Conservation (phyloP, 2,329 filamentous ascomycete species). For the Exophiala sideris region DNA sequence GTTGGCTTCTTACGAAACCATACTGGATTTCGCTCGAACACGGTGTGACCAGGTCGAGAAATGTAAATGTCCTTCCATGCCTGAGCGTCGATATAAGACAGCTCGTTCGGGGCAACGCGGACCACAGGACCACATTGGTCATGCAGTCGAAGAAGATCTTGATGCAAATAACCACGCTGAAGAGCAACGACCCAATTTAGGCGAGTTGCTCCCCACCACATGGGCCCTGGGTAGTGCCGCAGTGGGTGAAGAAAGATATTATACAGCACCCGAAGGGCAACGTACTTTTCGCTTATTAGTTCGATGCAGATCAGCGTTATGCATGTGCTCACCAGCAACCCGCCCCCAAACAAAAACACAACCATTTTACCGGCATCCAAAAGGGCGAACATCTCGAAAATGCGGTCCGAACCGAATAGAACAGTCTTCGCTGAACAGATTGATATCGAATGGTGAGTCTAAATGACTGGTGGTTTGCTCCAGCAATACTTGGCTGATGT, state of each 20-base stretch:
- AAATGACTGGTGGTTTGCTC: no score
- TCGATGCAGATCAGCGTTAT: no score
- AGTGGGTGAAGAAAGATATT: constrained; percentile 29
- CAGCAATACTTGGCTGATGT: no score
- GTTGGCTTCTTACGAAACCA: constrained; percentile 4
- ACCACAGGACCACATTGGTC: constrained; percentile 31
- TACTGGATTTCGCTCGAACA: background rate
- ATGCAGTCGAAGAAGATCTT: constrained; percentile 32
- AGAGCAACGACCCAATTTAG: constrained; percentile 20
- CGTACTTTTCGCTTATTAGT: no score
- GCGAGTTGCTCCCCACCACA: constrained; percentile 34
- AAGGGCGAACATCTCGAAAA: no score
- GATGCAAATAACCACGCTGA: constrained; percentile 37
- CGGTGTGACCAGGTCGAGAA: background rate
- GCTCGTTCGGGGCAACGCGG: constrained; percentile 38
- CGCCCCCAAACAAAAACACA: no score
- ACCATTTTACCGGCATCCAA: no score
- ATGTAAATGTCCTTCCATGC: constrained; percentile 36
- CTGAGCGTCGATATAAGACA: constrained; percentile 34
- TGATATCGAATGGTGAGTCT: no score
- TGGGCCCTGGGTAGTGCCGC: constrained; percentile 31
- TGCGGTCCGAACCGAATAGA: no score
- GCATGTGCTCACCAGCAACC: no score
- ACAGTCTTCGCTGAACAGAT: no score
- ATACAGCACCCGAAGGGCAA: constrained; percentile 12